Evolutionary conservation across 768 basidiomycete genomes (phyloP).

Genomic region (Mycena vulgaris): DNA sequence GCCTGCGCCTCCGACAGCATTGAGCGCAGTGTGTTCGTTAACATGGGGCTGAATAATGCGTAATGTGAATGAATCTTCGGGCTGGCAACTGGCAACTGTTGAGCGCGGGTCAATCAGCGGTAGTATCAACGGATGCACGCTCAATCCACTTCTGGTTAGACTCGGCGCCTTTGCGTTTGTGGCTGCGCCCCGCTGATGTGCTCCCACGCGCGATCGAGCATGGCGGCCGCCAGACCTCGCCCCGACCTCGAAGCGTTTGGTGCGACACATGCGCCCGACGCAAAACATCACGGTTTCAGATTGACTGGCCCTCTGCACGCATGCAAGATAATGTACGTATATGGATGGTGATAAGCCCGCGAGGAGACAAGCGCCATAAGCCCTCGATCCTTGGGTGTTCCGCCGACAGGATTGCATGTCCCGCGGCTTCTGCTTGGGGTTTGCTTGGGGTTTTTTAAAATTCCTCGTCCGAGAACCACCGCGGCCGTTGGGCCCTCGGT

Average conservation of each 20-base stretch:
- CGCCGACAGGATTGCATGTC: slow-evolving; percentile 7
- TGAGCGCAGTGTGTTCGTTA: neutral
- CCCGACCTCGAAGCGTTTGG: slow-evolving; percentile 7
- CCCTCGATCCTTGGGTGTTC: neutral
- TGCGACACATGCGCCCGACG: neutral
- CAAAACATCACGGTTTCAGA: neutral
- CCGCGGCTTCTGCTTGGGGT: neutral
- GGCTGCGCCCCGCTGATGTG: neutral
- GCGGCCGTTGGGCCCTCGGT: no score
- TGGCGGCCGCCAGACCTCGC: neutral
- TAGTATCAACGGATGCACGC: neutral
- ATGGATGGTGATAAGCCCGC: slow-evolving; percentile 5
- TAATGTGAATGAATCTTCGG: neutral
- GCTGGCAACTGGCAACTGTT: slow-evolving; percentile 5
- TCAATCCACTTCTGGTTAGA: slow-evolving; percentile 34
- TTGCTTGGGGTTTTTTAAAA: neutral
- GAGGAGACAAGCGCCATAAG: neutral
- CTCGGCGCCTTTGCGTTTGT: neutral
- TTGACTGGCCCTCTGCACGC: slow-evolving; percentile 2
- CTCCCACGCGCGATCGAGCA: neutral
- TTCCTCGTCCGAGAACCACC: neutral
- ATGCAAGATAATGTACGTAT: neutral
- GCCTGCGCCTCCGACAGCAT: slow-evolving; percentile 77
- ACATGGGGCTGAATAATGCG: no score
- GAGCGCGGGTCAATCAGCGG: neutral